Base-by-base conservation (phyloP, 2,329 filamentous ascomycete species). In the Pseudogymnoascus sp. region DNA sequence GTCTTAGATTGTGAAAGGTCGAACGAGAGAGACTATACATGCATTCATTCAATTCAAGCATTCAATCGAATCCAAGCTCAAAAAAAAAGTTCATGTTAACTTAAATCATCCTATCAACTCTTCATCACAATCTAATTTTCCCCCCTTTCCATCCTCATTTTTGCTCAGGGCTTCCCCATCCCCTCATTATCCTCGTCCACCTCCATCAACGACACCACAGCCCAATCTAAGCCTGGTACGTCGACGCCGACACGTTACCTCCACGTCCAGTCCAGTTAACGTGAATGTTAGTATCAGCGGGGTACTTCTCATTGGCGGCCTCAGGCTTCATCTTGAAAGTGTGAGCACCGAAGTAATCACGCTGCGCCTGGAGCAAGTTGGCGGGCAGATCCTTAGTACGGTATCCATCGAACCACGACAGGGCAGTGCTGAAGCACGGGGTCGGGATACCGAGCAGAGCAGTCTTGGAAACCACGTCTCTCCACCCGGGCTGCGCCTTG, bases 241-340 rank as follows among this genome's bases (percentile, higher is more conserved):
- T 97, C 60, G 92, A 96, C 72, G 94, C 94, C 71, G 92, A 96
- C 68, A 99, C 90, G 76, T 97, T 94, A 74, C 94, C 94, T 75
- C 94, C 94, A 77, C 94, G 90, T 73, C 94, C 94, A 71, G 94
- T 99, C 94, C 94, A 99, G 90, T 99, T 99, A 78, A 97, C 92
- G 85, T 99, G 94, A 75, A 93, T 94, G 78, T 97, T 86, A 81
- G 92, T 81, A 77, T 88, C 91, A 71, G 83, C 85, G 68, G 87
- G 88, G 82, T 95, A 96, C 80, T 91, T 92, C 63, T 81, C 85
- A 77, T 73, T 89, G 71, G 89, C 89, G 68, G 71, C 73, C 80
- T 93, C 89, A 65, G 90, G 89, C 88, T 94, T 93, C 80, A 94
- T 85, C 72, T 81, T 81, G 87, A 94, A 94, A 69, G 90, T 94